Conservation (phyloP, 805 yeast species). For the Starmera caribaea region DNA sequence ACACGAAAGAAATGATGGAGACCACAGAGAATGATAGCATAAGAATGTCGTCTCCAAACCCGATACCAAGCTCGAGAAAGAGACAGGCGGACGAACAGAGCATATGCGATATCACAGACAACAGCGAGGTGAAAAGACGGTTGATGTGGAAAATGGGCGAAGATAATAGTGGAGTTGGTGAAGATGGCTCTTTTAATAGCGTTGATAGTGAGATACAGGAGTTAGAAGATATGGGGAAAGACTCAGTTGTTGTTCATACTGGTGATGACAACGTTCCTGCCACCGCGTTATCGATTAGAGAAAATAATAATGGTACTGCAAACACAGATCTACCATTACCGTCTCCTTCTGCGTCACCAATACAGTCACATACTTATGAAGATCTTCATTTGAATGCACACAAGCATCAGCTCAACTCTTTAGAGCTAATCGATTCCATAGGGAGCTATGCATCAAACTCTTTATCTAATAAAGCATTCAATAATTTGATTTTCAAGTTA, state of each 20-base stretch:
- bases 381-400: slow-evolving; percentile 6
- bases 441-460: slow-evolving; percentile 7
- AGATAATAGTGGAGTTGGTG: slow-evolving; percentile 2
- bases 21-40: too few relatives aligned
- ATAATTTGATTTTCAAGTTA: slow-evolving; percentile 42
- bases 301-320: neutral
- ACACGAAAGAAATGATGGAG: too few relatives aligned
- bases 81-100: slow-evolving; percentile 11
- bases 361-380: slow-evolving; percentile 21
- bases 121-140: slow-evolving; percentile 9
- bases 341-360: slow-evolving; percentile 58
- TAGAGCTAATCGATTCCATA: slow-evolving; percentile 5
- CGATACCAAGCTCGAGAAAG: slow-evolving; percentile 6
- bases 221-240: neutral
- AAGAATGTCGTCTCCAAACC: neutral
- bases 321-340: slow-evolving; percentile 46
- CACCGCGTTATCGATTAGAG: neutral
- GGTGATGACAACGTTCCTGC: neutral
- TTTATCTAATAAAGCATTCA: slow-evolving; percentile 36
- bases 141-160: slow-evolving; percentile 6
- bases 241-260: neutral
- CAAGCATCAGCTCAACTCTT: neutral
- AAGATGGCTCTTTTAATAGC: neutral
- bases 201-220: neutral
- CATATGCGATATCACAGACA: slow-evolving; percentile 1